phyloP scores from a whole-genome alignment of 2,329 filamentous ascomycete genomes.

The Alternaria consortialis region DNA sequence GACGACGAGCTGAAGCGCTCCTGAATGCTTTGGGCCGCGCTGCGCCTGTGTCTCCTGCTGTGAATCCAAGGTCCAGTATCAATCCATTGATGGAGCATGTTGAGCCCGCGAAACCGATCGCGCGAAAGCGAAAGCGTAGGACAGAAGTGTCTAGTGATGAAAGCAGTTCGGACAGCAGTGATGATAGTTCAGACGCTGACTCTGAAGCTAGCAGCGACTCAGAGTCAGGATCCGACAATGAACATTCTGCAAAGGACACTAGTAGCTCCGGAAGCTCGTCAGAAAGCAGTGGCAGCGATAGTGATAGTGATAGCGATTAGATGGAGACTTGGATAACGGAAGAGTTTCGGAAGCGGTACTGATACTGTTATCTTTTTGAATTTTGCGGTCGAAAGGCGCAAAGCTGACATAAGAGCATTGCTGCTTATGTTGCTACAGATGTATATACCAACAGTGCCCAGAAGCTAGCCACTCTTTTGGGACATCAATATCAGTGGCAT shows the following conservation, averaged over 20 bases:
- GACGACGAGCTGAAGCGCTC: constrained; percentile 44
- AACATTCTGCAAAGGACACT: constrained; percentile 12
- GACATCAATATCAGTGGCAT: neutral
- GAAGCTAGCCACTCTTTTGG: neutral
- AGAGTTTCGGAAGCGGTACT: neutral
- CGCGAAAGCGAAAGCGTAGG: constrained; percentile 42
- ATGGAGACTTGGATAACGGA: neutral
- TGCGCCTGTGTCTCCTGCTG: constrained; percentile 30
- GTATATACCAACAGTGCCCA: neutral
- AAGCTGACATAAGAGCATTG: neutral
- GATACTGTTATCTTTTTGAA: neutral
- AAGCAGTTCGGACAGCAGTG: constrained; percentile 46
- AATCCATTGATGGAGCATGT: constrained; percentile 28
- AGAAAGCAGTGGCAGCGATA: constrained; percentile 28
- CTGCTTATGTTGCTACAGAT: neutral
- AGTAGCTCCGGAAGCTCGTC: constrained; percentile 15
- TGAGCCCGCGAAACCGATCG: constrained; percentile 22
- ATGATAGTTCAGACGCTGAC: constrained; percentile 33
- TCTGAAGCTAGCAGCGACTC: constrained; percentile 2
- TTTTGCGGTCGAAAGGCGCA: constrained; percentile 1
- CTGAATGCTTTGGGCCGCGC: constrained; percentile 40
- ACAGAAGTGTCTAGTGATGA: constrained; percentile 44
- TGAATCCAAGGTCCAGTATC: constrained; percentile 21
- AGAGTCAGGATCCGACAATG: neutral
- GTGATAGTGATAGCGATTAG: constrained; percentile 18